phyloP scores from a whole-genome alignment of 805 yeast species.

The Yamadazyma kitorensis region DNA sequence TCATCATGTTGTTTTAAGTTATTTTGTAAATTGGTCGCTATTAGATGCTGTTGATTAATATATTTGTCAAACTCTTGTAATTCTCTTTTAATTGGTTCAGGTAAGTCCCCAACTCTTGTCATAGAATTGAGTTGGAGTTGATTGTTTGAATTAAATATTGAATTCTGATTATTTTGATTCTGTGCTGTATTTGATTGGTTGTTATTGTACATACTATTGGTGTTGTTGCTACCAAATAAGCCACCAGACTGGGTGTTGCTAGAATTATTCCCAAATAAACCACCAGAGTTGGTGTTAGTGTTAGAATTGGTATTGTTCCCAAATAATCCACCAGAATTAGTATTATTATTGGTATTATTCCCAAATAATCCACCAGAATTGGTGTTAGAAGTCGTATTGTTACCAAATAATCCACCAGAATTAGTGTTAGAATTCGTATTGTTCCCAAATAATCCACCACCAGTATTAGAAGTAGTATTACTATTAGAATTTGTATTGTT shows the following conservation, averaged over 20 bases:
- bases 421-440: slow-evolving; percentile 11
- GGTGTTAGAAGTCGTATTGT: slow-evolving; percentile 1
- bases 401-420: slow-evolving; percentile 24
- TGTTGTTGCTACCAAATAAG: slow-evolving; percentile 17
- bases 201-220: background rate
- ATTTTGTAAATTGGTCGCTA: slow-evolving; percentile 64
- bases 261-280: slow-evolving; percentile 23
- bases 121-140: slow-evolving; percentile 55
- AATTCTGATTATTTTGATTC: slow-evolving; percentile 2
- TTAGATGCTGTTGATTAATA: slow-evolving; percentile 69
- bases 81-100: slow-evolving; percentile 66
- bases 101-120: slow-evolving; percentile 73
- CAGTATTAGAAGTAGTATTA: slow-evolving; percentile 6
- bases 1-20: slow-evolving; percentile 62
- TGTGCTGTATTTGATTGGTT: slow-evolving; percentile 5
- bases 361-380: slow-evolving; percentile 12
- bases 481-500: slow-evolving; percentile 7
- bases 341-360: slow-evolving; percentile 10
- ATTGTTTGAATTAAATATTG: slow-evolving; percentile 1
- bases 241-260: slow-evolving; percentile 11
- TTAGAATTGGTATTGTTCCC: slow-evolving; percentile 10
- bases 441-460: slow-evolving; percentile 20
- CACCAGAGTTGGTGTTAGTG: slow-evolving; percentile 15
- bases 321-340: slow-evolving; percentile 17
- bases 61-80: slow-evolving; percentile 68